These are phyloP conservation scores for Cordyceps cicadae DNA, from an alignment of 2,329 filamentous ascomycete species.

Conservation along the genomic window DNA sequence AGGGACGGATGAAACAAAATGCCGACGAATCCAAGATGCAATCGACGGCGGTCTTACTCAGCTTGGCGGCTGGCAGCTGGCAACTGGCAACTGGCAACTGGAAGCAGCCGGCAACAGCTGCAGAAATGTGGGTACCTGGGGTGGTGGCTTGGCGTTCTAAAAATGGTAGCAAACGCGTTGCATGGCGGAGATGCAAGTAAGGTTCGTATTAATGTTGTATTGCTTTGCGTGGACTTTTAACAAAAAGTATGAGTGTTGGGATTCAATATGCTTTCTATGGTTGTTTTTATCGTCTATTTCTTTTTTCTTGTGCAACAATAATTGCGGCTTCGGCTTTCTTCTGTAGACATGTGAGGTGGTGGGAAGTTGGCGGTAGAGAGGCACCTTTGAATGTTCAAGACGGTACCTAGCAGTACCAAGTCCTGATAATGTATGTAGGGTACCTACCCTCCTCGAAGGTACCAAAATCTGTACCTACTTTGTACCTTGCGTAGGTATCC, in stretches of 20 bases:
- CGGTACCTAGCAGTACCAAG: no score
- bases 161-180: constrained; percentile 7
- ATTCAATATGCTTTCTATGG: no score
- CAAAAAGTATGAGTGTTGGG: background rate
- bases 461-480: no score
- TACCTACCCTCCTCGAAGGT: no score
- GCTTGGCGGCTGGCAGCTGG: background rate
- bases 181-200: background rate
- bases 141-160: constrained; percentile 2
- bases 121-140: background rate
- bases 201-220: background rate
- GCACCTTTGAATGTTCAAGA: no score
- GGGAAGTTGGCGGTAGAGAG: no score
- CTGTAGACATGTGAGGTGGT: no score
- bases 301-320: no score
- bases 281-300: no score
- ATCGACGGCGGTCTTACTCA: constrained; percentile 7
- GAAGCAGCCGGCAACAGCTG: background rate
- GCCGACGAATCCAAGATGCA: background rate
- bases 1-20: constrained; percentile 9
- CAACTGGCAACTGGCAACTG: background rate
- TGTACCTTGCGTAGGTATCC: no score
- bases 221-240: background rate
- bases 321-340: no score
- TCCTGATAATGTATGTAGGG: no score